phyloP scores from a whole-genome alignment of 306 rosid species.

The Corylus americana region DNA sequence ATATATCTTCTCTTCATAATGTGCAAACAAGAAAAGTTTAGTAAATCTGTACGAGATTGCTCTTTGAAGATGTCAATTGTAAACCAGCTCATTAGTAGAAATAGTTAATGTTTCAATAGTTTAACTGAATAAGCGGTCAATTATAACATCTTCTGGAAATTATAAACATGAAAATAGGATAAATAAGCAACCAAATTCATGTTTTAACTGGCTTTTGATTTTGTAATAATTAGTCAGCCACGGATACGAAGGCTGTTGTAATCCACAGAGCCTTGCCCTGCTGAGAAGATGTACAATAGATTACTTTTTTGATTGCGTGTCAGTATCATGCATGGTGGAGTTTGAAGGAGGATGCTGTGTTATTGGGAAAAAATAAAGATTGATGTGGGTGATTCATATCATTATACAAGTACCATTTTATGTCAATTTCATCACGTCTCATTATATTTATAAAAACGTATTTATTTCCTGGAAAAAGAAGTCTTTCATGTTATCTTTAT shows the following conservation, averaged over 20 bases:
- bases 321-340: neutral
- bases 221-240: neutral
- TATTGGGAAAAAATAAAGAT: neutral
- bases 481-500: neutral
- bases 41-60: neutral
- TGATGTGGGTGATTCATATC: neutral
- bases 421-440: neutral
- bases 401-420: neutral
- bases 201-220: neutral
- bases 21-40: neutral
- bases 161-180: neutral
- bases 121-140: neutral
- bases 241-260: neutral
- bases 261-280: conserved; percentile 5
- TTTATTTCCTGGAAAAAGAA: neutral
- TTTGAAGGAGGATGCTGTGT: conserved; percentile 1
- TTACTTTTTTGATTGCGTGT: neutral
- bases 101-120: neutral
- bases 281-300: neutral
- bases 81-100: neutral
- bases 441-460: neutral
- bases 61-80: neutral
- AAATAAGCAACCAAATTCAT: neutral
- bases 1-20: neutral
- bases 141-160: neutral